A percentile compares a stretch with the other conserved stretches of the same genome.
Evolutionary conservation across 1,284 basidiomycete species (phyloP).

Genomic region (Trametes hirsuta): DNA sequence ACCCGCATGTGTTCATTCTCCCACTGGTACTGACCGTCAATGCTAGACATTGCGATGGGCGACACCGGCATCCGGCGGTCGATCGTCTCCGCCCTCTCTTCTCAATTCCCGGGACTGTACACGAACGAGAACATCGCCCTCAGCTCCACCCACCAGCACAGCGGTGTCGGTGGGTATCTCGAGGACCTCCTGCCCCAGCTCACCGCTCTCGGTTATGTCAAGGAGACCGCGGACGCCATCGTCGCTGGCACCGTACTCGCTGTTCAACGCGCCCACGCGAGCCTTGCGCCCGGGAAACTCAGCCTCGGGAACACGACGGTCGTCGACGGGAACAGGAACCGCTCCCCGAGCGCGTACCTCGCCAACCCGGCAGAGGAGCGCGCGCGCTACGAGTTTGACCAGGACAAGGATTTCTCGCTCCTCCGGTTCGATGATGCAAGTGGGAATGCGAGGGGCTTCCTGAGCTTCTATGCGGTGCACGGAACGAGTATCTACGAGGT

Average conservation of each 20-base stretch:
- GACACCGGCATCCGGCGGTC: slow-evolving; percentile 77
- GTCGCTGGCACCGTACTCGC: slow-evolving; percentile 71
- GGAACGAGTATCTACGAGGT: slow-evolving; percentile 80
- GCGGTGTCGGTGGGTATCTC: slow-evolving; percentile 80
- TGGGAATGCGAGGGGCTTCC: slow-evolving; percentile 63
- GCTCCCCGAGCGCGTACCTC: slow-evolving; percentile 73
- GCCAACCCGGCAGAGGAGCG: slow-evolving; percentile 73
- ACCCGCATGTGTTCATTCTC: neutral
- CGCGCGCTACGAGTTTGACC: slow-evolving; percentile 65
- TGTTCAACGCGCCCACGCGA: slow-evolving; percentile 68
- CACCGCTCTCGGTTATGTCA: slow-evolving; percentile 76
- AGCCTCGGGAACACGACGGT: slow-evolving; percentile 71
- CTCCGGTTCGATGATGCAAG: slow-evolving; percentile 62
- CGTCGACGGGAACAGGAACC: slow-evolving; percentile 72
- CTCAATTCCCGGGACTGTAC: slow-evolving; percentile 66
- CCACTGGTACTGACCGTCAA: neutral
- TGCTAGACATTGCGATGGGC: slow-evolving; percentile 75
- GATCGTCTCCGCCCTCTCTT: slow-evolving; percentile 61
- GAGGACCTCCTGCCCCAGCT: slow-evolving; percentile 79
- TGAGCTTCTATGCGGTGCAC: slow-evolving; percentile 82
- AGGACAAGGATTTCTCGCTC: slow-evolving; percentile 73
- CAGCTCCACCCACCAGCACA: slow-evolving; percentile 78
- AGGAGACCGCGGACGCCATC: slow-evolving; percentile 70
- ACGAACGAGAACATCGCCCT: slow-evolving; percentile 75
- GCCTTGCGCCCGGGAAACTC: slow-evolving; percentile 60